Percentiles rank a stretch among this genome's conserved stretches.
Conservation (phyloP, 495 filamentous ascomycete species). For the Aspergillus nanangensis region DNA sequence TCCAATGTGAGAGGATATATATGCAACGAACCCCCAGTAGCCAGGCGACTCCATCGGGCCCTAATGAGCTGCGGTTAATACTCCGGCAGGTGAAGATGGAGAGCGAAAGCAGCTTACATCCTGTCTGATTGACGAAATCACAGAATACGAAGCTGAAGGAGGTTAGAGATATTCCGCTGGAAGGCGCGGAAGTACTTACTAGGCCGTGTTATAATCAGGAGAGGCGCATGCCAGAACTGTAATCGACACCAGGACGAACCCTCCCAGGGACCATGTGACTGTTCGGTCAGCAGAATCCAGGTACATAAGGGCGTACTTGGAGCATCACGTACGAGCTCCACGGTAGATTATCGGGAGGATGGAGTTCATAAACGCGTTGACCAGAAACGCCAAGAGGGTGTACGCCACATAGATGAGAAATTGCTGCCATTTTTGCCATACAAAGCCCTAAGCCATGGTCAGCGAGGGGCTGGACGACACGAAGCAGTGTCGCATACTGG, state of each 20-base stretch:
- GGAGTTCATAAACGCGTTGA: constrained; percentile 64
- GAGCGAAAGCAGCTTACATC: constrained; percentile 36
- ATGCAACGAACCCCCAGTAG: constrained; percentile 45
- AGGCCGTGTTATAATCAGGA: constrained; percentile 56
- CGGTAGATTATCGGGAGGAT: constrained; percentile 61
- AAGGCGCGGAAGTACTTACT: too few relatives aligned
- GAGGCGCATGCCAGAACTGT: constrained; percentile 60
- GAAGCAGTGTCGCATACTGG: too few relatives aligned
- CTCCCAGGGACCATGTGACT: constrained; percentile 63
- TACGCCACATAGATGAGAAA: constrained; percentile 66
- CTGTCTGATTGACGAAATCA: constrained; percentile 56
- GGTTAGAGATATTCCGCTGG: constrained; percentile 50
- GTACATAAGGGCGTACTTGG: too few relatives aligned
- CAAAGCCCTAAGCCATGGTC: constrained; percentile 33
- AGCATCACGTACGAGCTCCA: constrained; percentile 26
- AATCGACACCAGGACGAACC: constrained; percentile 63
- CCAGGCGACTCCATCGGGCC: constrained; percentile 63
- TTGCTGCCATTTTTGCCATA: constrained; percentile 58
- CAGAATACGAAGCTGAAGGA: constrained; percentile 51
- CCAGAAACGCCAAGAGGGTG: constrained; percentile 53
- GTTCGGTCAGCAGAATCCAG: too few relatives aligned
- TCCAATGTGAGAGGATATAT: not conserved
- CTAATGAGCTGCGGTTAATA: constrained; percentile 17
- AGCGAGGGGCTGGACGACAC: too few relatives aligned
- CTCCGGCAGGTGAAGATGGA: not conserved